Evolutionary conservation across 306 rosid species (phyloP), one percentile per base, ranked within the genome.

Genomic region (Prunus dulcis): DNA sequence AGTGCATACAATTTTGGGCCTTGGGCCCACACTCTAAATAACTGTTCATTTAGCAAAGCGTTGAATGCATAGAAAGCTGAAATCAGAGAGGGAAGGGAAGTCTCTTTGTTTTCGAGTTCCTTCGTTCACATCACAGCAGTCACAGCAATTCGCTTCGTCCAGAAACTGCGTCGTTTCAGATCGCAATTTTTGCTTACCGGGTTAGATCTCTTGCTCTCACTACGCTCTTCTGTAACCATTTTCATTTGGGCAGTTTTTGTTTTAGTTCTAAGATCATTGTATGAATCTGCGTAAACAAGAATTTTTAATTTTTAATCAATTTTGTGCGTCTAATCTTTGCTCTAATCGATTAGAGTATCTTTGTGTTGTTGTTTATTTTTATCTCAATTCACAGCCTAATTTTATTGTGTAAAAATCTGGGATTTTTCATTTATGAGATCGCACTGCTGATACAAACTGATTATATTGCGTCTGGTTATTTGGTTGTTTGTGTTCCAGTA

Each of bases 101-200:
- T 20, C 43, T 9, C 6, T 12, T 8, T 13, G 5, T 28, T 0
- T 23, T 2, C 38, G 45, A 69, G 34, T 45, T 34, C n/a, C 4
- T 34, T 55, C 43, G 17, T 58, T 2, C 53, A 1, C 52, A 47
- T 22, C 65, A 17, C 65, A 38, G 79, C 65, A 6, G 65, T 38
- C 25, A 64, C 41, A 64, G 9, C 41, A 32, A 51, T 34, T 65
- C 78, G 28, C 65, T 9, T 65, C 27, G 19, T 20, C 41, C 71
- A 34, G 64, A 22, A 75, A 52, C 79, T 65, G 19, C 73, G 72
- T 67, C 57, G 57, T 66, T 52, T 12, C 6, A 50, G 65, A 11
- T 53, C 73, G 28, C 25, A 9, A 22, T 34, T 50, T 46, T 19
- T 28, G 51, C 52, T 22, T 32, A 52, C 22, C 72, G 18, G 65